Evolutionary conservation across 331 rosid genomes (phyloP), one percentile per base, ranked within the genome.

Genomic region (Arachis monticola): DNA sequence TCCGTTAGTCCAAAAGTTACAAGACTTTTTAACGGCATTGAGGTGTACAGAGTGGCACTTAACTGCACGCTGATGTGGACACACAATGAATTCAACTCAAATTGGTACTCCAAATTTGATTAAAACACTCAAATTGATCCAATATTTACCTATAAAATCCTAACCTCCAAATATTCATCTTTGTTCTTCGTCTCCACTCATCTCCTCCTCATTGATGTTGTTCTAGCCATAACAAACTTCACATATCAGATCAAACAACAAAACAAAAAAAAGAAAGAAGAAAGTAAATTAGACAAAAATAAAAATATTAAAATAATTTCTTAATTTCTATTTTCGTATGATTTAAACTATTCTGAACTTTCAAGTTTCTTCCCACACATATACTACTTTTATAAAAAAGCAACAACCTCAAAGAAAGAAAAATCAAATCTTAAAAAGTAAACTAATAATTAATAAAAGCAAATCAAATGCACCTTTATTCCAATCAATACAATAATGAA

Each of bases 291-390:
- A 27, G 1, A 27, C 1, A 27, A 27, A 27, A 27, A 27, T 27
- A 27, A 27, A 27, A 27, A 27, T 27, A 27, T 27, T 27, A 27
- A 27, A 27, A 27, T 1, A 27, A 27, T 27, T 27, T 27, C 1
- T 1, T 1, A 27, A 27, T 27, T 27, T 27, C 30, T 27, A 27
- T 27, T 27, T 27, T 60, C 67, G 31, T 60, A n/a, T 41, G 87
- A 90, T 90, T 88, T 89, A 77, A 83, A 86, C 78, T 79, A 79
- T 83, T 69, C 87, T 81, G 70, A 72, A 60, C 3, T 9, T 57
- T 13, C n/a, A 59, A 7, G 30, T 27, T 27, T 27, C 30, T 27
- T 27, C 1, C 2, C 30, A 27, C 30, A 27, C 30, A 27, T 27
- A 27, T 3, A 42, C 46, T 0, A 42, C 8, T 3, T 42, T 5